These are phyloP conservation scores for Cutaneotrichosporon arboriforme DNA, from an alignment of 1,284 basidiomycete genomes.

Conservation along the genomic window DNA sequence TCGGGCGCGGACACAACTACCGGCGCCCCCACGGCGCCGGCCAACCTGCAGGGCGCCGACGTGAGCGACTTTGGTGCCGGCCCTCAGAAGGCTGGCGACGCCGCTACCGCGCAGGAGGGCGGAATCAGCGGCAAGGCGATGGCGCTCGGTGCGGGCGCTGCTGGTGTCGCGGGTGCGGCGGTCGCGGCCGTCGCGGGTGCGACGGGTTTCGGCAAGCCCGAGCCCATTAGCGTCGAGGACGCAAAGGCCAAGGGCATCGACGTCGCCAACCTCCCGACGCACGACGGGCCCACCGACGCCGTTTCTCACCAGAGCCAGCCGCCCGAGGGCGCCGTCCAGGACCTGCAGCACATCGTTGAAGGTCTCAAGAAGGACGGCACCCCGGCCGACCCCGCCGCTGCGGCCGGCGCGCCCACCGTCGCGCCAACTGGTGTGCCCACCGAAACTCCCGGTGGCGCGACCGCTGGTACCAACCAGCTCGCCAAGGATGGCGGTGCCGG, in stretches of 20 bases:
- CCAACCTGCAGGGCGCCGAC: not conserved
- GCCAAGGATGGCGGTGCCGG: not conserved
- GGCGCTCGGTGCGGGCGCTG: slow-evolving; percentile 8
- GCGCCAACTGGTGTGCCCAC: slow-evolving; percentile 12
- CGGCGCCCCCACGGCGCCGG: not conserved
- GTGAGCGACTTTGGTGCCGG: not conserved
- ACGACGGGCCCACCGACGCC: slow-evolving; percentile 28
- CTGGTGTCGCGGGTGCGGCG: slow-evolving; percentile 27
- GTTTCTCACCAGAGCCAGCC: slow-evolving; percentile 19
- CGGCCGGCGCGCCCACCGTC: slow-evolving; percentile 7
- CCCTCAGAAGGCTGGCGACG: not conserved
- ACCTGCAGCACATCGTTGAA: slow-evolving; percentile 35
- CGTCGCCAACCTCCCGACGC: slow-evolving; percentile 26
- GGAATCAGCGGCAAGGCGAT: slow-evolving; percentile 8
- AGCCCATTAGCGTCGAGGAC: slow-evolving; percentile 37
- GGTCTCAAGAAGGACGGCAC: slow-evolving; percentile 27
- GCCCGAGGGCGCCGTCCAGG: slow-evolving; percentile 31
- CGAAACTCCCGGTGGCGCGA: slow-evolving; percentile 20
- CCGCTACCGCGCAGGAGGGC: not conserved
- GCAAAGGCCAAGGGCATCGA: slow-evolving; percentile 43
- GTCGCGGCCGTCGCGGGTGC: slow-evolving; percentile 32
- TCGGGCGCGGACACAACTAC: not conserved
- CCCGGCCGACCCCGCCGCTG: not conserved
- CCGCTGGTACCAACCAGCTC: slow-evolving; percentile 2
- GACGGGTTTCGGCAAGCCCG: slow-evolving; percentile 38